A percentile compares a stretch with the other conserved stretches of the same genome.
phyloP scores from a whole-genome alignment of 2,329 filamentous ascomycete species.

The Sporothrix euskadiensis region DNA sequence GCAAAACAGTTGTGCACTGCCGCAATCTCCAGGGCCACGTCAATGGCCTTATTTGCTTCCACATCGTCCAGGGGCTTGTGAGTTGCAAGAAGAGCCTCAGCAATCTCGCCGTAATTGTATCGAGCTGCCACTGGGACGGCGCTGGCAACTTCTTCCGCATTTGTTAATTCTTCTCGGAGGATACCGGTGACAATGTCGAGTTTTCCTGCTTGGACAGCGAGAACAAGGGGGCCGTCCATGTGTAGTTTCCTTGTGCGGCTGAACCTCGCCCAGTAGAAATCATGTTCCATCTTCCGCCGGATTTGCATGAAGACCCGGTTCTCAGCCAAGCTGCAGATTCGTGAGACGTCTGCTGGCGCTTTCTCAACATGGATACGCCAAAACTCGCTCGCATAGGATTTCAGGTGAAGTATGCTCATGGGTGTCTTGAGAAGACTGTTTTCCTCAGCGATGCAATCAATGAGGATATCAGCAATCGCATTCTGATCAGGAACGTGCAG shows the following conservation, averaged over 20 bases:
- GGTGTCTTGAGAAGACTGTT: not conserved
- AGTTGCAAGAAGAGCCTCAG: not conserved
- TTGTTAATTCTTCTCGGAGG: not conserved
- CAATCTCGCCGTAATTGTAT: not conserved
- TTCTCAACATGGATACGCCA: constrained; percentile 1
- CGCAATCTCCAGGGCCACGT: not conserved
- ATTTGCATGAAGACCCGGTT: not conserved
- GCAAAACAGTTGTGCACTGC: not conserved
- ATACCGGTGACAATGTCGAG: not conserved
- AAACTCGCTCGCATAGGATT: not conserved
- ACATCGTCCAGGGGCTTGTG: not conserved
- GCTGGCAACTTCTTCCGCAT: not conserved
- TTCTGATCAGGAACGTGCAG: not conserved
- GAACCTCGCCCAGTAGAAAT: not conserved
- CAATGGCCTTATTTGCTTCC: not conserved
- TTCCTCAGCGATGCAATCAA: not conserved
- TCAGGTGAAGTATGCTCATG: not conserved
- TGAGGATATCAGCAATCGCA: not conserved
- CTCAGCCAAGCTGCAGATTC: not conserved
- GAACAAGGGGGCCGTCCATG: not conserved
- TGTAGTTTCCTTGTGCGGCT: not conserved
- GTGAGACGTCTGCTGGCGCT: not conserved
- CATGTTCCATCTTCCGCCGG: not conserved
- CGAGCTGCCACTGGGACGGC: not conserved
- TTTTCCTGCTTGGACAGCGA: constrained; percentile 2